Percentiles rank a stretch among this genome's conserved stretches.
Evolutionary conservation across 371 early-diverging fungal genomes (phyloP).

Genomic region (Blakeslea trispora): DNA sequence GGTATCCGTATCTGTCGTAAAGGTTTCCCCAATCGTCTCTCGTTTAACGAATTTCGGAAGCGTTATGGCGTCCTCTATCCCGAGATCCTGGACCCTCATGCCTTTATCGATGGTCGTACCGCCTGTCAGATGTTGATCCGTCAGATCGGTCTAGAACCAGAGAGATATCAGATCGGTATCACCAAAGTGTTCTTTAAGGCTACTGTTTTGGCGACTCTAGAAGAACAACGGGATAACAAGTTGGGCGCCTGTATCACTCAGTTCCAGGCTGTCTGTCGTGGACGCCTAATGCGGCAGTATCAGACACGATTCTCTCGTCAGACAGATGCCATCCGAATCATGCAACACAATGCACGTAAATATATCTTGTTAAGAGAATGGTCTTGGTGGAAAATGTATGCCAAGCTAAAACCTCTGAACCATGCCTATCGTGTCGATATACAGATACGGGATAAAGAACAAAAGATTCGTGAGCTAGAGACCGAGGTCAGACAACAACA

Average conservation of each 20-base stretch:
- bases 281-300: conserved; percentile 73
- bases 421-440: conserved; percentile 81
- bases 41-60: conserved; percentile 96
- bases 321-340: conserved; percentile 84
- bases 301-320: conserved; percentile 78
- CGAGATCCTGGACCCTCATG: conserved; percentile 48
- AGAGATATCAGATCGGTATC: conserved; percentile 90
- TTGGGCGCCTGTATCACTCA: conserved; percentile 80
- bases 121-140: conserved; percentile 82
- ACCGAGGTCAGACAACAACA: conserved; percentile 47
- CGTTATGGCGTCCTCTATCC: conserved; percentile 95
- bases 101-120: conserved; percentile 88
- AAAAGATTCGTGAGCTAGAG: conserved; percentile 55
- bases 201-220: conserved; percentile 88
- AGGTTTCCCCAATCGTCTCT: conserved; percentile 97
- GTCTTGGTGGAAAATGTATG: conserved; percentile 97
- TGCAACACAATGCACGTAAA: conserved; percentile 86
- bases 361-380: conserved; percentile 89
- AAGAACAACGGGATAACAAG: conserved; percentile 90
- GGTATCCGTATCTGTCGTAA: conserved; percentile 99
- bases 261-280: conserved; percentile 90
- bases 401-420: conserved; percentile 96
- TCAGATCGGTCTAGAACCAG: conserved; percentile 71
- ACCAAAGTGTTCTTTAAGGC: conserved; percentile 99
- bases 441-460: conserved; percentile 60